Evolutionary conservation across 768 basidiomycete species (phyloP).

Genomic region (Phanerochaete sordida): DNA sequence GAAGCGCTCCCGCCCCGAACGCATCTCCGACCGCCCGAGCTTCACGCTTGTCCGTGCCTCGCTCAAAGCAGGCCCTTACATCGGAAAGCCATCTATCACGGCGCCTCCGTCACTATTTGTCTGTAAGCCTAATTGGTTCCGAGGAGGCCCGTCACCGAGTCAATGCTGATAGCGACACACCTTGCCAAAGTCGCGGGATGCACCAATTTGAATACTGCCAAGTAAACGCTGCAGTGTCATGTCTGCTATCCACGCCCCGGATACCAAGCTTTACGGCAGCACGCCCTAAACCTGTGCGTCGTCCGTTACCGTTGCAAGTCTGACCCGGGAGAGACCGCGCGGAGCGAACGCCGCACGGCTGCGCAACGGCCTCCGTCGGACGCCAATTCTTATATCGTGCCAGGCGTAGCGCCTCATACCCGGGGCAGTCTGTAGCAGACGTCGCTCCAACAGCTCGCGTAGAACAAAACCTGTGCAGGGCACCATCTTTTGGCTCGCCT

Average conservation of each 20-base stretch:
- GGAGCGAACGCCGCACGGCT: neutral
- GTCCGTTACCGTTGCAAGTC: neutral
- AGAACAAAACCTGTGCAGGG: neutral
- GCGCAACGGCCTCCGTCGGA: neutral
- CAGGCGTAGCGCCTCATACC: too few relatives aligned
- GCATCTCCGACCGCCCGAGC: neutral
- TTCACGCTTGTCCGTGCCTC: neutral
- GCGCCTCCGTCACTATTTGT: neutral
- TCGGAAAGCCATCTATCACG: neutral
- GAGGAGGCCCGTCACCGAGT: too few relatives aligned
- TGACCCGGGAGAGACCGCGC: neutral
- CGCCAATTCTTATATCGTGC: too few relatives aligned
- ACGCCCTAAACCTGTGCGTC: neutral
- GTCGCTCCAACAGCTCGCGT: neutral
- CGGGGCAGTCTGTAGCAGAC: too few relatives aligned
- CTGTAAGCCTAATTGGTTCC: neutral
- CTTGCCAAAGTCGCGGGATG: neutral
- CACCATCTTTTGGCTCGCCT: neutral
- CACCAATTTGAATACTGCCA: neutral
- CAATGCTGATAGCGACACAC: neutral
- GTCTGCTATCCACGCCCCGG: neutral
- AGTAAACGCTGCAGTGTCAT: neutral
- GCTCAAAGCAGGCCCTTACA: neutral
- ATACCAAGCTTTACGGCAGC: neutral
- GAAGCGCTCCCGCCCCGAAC: neutral